Conservation (phyloP, 2,329 filamentous ascomycete species). For the Fusarium luffae region DNA sequence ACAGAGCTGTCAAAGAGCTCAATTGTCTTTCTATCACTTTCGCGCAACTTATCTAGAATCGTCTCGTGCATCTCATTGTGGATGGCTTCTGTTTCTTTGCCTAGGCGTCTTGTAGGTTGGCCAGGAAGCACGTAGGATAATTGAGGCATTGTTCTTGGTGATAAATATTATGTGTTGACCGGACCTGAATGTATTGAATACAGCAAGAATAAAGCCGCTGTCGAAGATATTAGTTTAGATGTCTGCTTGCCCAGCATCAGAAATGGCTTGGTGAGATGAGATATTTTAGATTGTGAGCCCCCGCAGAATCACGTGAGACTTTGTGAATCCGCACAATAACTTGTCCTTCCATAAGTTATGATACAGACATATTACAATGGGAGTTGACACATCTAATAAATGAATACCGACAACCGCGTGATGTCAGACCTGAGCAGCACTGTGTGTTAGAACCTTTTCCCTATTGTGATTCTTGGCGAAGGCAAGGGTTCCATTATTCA, state of each 20-base stretch:
- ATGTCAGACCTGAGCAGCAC: not conserved
- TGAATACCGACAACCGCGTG: not conserved
- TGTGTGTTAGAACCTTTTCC: accelerated
- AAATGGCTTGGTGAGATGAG: not conserved
- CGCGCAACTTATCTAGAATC: not conserved
- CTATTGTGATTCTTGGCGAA: accelerated
- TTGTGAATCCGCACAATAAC: too few species aligned
- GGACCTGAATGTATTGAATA: not conserved
- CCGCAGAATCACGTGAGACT: not conserved
- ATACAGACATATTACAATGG: not conserved
- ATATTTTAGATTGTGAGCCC: not conserved
- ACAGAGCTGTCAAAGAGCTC: not conserved
- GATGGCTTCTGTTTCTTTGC: not conserved
- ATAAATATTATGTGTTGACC: not conserved
- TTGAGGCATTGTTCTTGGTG: not conserved
- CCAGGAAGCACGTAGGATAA: not conserved
- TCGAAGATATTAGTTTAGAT: not conserved
- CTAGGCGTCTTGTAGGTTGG: not conserved
- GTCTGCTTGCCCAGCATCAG: not conserved
- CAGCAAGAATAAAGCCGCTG: not conserved
- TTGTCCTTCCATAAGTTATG: not conserved
- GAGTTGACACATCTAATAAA: accelerated
- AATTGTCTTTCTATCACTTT: not conserved
- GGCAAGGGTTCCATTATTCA: not conserved
- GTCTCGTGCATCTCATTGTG: not conserved